Conservation (phyloP, 768 basidiomycete species). For the Lentinula boryana region DNA sequence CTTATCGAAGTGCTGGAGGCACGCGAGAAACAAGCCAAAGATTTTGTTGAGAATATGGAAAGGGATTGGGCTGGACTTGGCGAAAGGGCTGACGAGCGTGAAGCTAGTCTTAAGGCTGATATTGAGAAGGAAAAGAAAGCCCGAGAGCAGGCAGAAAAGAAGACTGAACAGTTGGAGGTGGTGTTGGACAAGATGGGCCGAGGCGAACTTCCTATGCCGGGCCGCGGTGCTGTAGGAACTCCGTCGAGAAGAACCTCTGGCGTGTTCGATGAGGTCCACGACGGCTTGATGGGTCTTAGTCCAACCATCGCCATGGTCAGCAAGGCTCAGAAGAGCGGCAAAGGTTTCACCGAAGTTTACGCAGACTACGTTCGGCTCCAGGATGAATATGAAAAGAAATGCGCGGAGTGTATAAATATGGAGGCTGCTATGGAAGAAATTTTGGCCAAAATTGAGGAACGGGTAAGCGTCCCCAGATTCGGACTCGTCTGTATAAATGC, state of each 20-base stretch:
- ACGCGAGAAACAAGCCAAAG: slow-evolving; percentile 79
- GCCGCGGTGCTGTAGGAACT: slow-evolving; percentile 41
- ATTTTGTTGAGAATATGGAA: slow-evolving; percentile 78
- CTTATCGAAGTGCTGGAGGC: slow-evolving; percentile 84
- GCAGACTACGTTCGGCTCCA: slow-evolving; percentile 84
- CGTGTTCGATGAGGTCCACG: slow-evolving; percentile 34
- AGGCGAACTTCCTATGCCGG: slow-evolving; percentile 62
- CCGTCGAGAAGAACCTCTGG: slow-evolving; percentile 35
- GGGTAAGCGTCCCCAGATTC: slow-evolving; percentile 42
- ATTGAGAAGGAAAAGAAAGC: slow-evolving; percentile 64
- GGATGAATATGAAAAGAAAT: slow-evolving; percentile 73
- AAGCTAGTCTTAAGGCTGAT: slow-evolving; percentile 61
- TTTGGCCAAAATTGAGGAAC: slow-evolving; percentile 86
- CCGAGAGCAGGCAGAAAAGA: slow-evolving; percentile 67
- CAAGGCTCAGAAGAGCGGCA: slow-evolving; percentile 73
- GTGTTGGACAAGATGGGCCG: slow-evolving; percentile 68
- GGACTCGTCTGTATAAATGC: background rate
- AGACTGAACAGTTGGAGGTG: slow-evolving; percentile 63
- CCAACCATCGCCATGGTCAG: slow-evolving; percentile 87
- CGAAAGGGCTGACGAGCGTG: slow-evolving; percentile 62
- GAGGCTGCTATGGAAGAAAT: slow-evolving; percentile 75
- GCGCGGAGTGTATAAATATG: slow-evolving; percentile 80
- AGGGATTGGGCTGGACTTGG: slow-evolving; percentile 74
- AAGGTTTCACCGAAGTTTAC: slow-evolving; percentile 93
- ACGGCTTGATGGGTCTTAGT: slow-evolving; percentile 66